Conservation (phyloP, 2,329 filamentous ascomycete species). For the Alternaria sp. region DNA sequence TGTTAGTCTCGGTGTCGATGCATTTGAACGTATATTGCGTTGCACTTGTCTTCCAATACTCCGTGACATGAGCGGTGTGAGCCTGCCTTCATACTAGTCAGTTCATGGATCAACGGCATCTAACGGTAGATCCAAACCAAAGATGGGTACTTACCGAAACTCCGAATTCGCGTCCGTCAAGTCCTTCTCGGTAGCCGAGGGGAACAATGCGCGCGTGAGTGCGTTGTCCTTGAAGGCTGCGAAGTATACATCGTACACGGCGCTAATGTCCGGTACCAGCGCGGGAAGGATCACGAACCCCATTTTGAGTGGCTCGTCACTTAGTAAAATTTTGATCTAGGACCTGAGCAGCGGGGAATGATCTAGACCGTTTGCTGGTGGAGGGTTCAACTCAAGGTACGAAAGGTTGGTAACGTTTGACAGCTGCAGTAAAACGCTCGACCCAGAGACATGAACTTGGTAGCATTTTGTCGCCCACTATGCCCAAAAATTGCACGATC, state of each 20-base stretch:
- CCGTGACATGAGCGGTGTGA: conserved; percentile 54
- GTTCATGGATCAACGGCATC: neutral
- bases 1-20: conserved; percentile 54
- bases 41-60: conserved; percentile 50
- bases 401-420: neutral
- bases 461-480: neutral
- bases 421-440: neutral
- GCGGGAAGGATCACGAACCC: conserved; percentile 56
- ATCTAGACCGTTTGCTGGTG: neutral
- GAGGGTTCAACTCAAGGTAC: neutral
- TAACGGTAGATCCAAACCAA: neutral
- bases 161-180: conserved; percentile 30
- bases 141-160: conserved; percentile 29
- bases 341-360: neutral
- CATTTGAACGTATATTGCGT: conserved; percentile 60
- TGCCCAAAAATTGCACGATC: neutral
- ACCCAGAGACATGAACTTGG: neutral
- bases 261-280: conserved; percentile 57
- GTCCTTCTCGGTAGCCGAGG: conserved; percentile 36
- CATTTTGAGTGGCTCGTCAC: conserved; percentile 18
- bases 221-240: conserved; percentile 55
- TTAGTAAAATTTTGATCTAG: neutral
- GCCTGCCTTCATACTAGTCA: conserved; percentile 44
- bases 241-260: conserved; percentile 60
- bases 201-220: conserved; percentile 57